Evolutionary conservation across 345 rosid genomes (phyloP).

Genomic region (Hirschfeldia incana): DNA sequence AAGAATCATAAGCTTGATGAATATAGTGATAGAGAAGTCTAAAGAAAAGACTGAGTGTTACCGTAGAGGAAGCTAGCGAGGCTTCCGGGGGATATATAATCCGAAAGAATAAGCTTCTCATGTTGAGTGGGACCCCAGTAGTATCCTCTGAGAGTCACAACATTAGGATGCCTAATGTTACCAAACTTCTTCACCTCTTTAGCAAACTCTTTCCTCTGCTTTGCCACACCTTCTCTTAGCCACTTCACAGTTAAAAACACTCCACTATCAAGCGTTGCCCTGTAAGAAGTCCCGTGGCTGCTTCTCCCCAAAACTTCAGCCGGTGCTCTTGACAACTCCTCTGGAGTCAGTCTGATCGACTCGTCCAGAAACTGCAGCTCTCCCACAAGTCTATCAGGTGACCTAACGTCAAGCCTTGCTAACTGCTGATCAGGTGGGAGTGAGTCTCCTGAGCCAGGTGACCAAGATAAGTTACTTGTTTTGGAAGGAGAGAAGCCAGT

Average conservation of each 20-base stretch:
- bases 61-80: constrained; percentile 97
- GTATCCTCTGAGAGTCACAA: constrained; percentile 91
- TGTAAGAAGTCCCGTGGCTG: constrained; percentile 96
- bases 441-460: constrained; percentile 95
- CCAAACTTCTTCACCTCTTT: constrained; percentile 96
- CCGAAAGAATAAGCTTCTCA: constrained; percentile 97
- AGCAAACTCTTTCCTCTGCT: constrained; percentile 89
- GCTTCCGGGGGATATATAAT: constrained; percentile 91
- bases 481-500: constrained; percentile 88
- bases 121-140: constrained; percentile 99
- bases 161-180: constrained; percentile 95
- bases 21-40: background rate
- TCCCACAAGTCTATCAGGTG: constrained; percentile 89
- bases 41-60: constrained; percentile 35
- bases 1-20: constrained; percentile 18
- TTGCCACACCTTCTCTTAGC: constrained; percentile 98
- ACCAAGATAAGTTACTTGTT: constrained; percentile 78
- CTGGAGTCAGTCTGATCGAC: constrained; percentile 79
- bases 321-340: constrained; percentile 94
- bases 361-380: constrained; percentile 94
- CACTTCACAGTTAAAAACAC: constrained; percentile 88
- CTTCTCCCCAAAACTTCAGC: constrained; percentile 97
- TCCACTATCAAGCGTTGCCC: constrained; percentile 92
- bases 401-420: constrained; percentile 79
- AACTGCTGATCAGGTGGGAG: constrained; percentile 70